Evolutionary conservation across 2,329 filamentous ascomycete species (phyloP), one percentile per base, ranked within the genome.

Genomic region (Talaromyces funiculosus): DNA sequence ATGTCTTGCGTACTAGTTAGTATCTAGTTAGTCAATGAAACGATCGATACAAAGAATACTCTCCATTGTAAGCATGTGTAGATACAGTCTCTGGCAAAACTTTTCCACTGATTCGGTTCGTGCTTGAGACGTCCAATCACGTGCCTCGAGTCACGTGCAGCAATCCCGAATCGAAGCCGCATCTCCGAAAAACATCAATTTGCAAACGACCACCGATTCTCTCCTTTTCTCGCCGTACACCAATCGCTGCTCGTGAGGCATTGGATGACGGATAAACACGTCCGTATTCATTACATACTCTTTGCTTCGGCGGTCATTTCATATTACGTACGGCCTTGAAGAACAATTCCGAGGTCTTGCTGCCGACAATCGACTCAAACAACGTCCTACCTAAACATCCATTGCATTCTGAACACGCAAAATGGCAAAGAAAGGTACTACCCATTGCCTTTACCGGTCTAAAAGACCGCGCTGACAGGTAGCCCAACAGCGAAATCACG

Each of bases 401-500:
- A 40, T n/a, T 38, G 18, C 51, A 18, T 20, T 51, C 33, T 20
- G 40, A 45, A 14, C 8, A 16, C 16, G 54, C 51, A 49, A n/a
- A 45, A 62, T 62, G 60, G 56, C 60, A 42, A 62, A 62, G 37
- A 62, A 62, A 62, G 56, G 60, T 62, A 57, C 22, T 22, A 9
- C 35, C n/a, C 10, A 14, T 12, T 35, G n/a, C 9, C 3, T 5
- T 10, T 7, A 42, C 16, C 1, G n/a, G 16, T 31, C 4, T 12
- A 2, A 22, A 53, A 9, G 9, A 29, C n/a, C n/a, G n/a, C 24
- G 16, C 14, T 33, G 16, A 20, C 6, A 37, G 6, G 29, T 16
- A 53, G n/a, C 26, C n/a, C 18, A 10, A 38, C 74, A 95, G 91
- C 82, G 63, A 97, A 97, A 82, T 90, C 92, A 72, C 91, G 95